phyloP scores from a whole-genome alignment of 768 basidiomycete genomes.

The Leccinum subtestaceum region DNA sequence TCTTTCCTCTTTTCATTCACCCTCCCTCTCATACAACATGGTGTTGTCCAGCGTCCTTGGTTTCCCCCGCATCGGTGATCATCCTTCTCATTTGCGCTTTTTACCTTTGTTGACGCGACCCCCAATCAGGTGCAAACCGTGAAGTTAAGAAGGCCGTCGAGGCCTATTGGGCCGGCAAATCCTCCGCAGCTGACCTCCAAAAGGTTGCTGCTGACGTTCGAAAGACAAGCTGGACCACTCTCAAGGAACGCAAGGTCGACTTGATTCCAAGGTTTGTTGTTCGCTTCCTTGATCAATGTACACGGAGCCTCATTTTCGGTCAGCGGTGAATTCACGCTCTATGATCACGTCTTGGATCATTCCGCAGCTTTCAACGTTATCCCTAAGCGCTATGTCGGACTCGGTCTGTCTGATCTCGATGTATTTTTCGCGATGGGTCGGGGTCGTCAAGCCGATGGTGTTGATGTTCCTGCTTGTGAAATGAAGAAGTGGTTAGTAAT shows the following conservation, averaged over 20 bases:
- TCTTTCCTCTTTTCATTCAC: slow-evolving; percentile 13
- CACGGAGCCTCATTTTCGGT: slow-evolving; percentile 16
- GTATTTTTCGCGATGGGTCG: slow-evolving; percentile 99
- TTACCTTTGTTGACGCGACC: slow-evolving; percentile 2
- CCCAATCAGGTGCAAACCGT: slow-evolving; percentile 73
- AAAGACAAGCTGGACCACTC: slow-evolving; percentile 81
- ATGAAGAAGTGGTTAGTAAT: slow-evolving; percentile 96
- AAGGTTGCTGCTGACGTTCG: slow-evolving; percentile 85
- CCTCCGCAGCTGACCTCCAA: slow-evolving; percentile 82
- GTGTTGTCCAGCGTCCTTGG: slow-evolving; percentile 85
- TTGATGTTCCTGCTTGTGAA: slow-evolving; percentile 96
- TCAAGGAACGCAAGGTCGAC: slow-evolving; percentile 86
- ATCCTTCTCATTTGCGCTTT: not conserved
- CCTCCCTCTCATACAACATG: slow-evolving; percentile 42
- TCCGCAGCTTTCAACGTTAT: slow-evolving; percentile 95
- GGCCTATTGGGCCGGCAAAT: slow-evolving; percentile 96
- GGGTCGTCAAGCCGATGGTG: slow-evolving; percentile 90
- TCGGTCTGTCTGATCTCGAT: slow-evolving; percentile 85
- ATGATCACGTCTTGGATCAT: slow-evolving; percentile 98
- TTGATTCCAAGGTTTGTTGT: slow-evolving; percentile 79
- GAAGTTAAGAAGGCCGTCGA: slow-evolving; percentile 98
- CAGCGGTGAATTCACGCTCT: slow-evolving; percentile 98
- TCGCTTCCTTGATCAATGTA: slow-evolving; percentile 5
- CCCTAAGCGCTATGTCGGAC: slow-evolving; percentile 88
- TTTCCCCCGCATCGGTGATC: slow-evolving; percentile 78